phyloP scores from a whole-genome alignment of 495 filamentous ascomycete species.

The Hypoxylon lenormandii region DNA sequence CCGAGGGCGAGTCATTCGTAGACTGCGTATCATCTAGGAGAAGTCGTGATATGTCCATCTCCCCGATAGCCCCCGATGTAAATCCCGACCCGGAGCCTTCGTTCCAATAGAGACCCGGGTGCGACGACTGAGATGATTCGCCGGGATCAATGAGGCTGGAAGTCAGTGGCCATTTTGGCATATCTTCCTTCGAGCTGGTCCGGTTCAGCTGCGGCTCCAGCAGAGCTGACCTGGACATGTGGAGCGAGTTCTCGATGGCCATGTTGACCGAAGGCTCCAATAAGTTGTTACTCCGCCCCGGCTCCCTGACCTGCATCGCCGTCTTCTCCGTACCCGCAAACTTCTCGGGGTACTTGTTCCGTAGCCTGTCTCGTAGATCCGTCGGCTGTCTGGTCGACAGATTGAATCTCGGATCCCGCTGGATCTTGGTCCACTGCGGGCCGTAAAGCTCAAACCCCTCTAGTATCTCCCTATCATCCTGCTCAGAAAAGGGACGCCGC shows the following conservation, averaged over 20 bases:
- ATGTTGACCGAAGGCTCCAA: constrained; percentile 59
- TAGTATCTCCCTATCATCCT: constrained; percentile 81
- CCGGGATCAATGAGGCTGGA: constrained; percentile 48
- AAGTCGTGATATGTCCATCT: constrained; percentile 65
- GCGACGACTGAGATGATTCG: constrained; percentile 48
- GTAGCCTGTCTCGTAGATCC: constrained; percentile 83
- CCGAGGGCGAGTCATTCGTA: constrained; percentile 35
- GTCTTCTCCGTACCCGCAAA: constrained; percentile 69
- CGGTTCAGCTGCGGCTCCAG: constrained; percentile 56
- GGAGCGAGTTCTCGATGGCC: constrained; percentile 51
- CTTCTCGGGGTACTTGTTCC: constrained; percentile 79
- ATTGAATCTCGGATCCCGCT: constrained; percentile 74
- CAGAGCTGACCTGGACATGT: constrained; percentile 46
- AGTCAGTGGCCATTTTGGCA: constrained; percentile 51
- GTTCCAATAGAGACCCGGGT: constrained; percentile 37
- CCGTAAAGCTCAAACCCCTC: constrained; percentile 80
- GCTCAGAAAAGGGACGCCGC: constrained; percentile 73
- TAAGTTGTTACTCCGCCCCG: constrained; percentile 43
- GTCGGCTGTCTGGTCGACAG: constrained; percentile 76
- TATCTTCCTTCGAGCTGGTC: constrained; percentile 57
- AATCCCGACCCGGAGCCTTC: constrained; percentile 45
- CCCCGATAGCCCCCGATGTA: constrained; percentile 46
- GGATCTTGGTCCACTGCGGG: constrained; percentile 83
- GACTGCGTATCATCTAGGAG: constrained; percentile 59
- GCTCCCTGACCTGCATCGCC: constrained; percentile 57